Percentiles rank a stretch among this genome's conserved stretches.
phyloP scores from a whole-genome alignment of 768 basidiomycete genomes.

The Mycena galopus region DNA sequence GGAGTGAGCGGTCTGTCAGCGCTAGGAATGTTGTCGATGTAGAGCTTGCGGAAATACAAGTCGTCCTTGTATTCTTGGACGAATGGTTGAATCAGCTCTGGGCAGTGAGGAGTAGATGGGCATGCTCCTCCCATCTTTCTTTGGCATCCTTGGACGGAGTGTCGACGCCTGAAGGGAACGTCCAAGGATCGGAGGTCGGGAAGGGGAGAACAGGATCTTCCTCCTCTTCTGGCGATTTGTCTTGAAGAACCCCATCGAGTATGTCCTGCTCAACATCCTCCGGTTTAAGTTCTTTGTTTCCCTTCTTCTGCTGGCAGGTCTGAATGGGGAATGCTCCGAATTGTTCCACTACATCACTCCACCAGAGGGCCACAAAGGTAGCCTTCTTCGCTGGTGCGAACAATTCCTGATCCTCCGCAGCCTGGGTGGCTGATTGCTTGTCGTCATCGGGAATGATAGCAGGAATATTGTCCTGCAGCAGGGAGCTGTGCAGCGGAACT shows the following conservation, averaged over 20 bases:
- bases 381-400: not conserved
- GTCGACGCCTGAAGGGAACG: not conserved
- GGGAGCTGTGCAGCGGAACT: not conserved
- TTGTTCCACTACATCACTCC: not conserved
- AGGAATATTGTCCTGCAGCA: not conserved
- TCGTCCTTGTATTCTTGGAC: not conserved
- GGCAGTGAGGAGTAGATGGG: not conserved
- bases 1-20: not conserved
- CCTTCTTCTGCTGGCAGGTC: no score
- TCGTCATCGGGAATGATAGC: constrained; percentile 10
- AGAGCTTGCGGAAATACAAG: not conserved
- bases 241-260: not conserved
- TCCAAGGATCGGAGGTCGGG: not conserved
- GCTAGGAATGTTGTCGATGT: not conserved
- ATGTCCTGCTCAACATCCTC: no score
- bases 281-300: no score
- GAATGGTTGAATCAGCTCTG: not conserved
- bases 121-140: not conserved
- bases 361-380: not conserved
- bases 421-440: not conserved
- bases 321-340: not conserved
- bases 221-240: not conserved
- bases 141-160: not conserved
- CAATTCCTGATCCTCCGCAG: not conserved
- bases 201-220: not conserved